Evolutionary conservation across 2,329 filamentous ascomycete genomes (phyloP), one percentile per base, ranked within the genome.

Genomic region (Pezicula radicicola): DNA sequence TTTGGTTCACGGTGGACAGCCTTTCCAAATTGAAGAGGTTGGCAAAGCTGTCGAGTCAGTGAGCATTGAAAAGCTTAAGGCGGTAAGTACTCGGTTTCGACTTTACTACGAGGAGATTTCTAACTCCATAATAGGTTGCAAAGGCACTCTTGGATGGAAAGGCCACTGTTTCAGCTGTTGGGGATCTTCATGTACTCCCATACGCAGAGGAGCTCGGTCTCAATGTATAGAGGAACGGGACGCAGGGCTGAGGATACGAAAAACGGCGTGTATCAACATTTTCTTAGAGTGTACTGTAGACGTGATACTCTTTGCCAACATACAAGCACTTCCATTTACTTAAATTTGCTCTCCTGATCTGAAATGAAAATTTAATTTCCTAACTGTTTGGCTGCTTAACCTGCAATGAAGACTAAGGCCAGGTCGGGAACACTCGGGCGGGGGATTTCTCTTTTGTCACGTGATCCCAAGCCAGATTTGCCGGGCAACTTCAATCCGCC

Each of bases 151-250:
- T 97, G 60, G 88, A 92, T 61, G 85, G 84, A 73, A 97, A 92
- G 81, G 92, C 93, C 48, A 87, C 90, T 49, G 89, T 97, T 58
- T 88, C 91, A 57, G 81, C 90, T 53, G 91, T 97, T 57, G 94
- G 94, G 72, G 94, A 99, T 71, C 81, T 99, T 64, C 88, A 90
- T 73, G 81, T 87, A 66, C 84, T 99, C 69, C 94, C 94, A 52
- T 99, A 87, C 70, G 94, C 91, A 61, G 89, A 92, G 75, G 94
- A 99, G 70, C 80, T 99, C 71, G 95, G 93, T 64, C 83, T 99
- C 69, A 90, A 87, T 72, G 91, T 96, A 82, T 99, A 95, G 83
- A 83, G 43, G 50, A 47, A 74, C 73, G 45, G 37, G 45, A 52
- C 36, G 47, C 52, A 57, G 41, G 43, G 53, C 50, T 44, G 43